These are phyloP conservation scores for Diplodia scrobiculata DNA, from an alignment of 2,329 filamentous ascomycete genomes.

Conservation along the genomic window DNA sequence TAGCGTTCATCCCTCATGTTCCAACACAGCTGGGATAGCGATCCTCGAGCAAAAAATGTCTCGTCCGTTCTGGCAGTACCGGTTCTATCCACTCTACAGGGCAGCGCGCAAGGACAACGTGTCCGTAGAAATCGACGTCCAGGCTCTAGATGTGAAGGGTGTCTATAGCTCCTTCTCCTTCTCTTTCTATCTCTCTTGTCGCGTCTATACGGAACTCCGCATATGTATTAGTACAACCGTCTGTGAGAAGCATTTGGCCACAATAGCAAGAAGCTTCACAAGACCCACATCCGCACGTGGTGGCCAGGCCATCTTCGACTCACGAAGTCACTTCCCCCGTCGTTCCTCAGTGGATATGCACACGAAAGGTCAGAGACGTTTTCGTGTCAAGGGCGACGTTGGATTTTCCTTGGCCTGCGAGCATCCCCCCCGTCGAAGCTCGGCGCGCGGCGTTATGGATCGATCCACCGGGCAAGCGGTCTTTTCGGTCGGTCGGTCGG, in stretches of 20 bases:
- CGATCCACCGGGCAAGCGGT: not conserved
- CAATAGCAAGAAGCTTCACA: not conserved
- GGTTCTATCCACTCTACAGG: too few species aligned
- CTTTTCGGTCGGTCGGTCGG: not conserved
- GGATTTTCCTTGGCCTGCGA: too few species aligned
- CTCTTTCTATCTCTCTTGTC: too few species aligned
- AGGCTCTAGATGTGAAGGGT: too few species aligned
- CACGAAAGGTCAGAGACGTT: not conserved
- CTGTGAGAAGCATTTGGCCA: not conserved
- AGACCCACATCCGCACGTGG: not conserved
- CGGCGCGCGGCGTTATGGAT: not conserved
- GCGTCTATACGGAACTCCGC: not conserved
- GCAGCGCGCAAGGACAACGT: too few species aligned
- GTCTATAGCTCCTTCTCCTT: too few species aligned
- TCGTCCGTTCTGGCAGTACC: too few species aligned
- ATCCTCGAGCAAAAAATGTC: too few species aligned
- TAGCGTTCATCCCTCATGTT: too few species aligned
- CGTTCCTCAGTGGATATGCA: not conserved
- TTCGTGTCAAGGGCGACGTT: not conserved
- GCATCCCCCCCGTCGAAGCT: too few species aligned
- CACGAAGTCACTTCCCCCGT: not conserved
- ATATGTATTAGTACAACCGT: not conserved
- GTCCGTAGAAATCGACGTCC: too few species aligned
- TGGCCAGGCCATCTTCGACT: not conserved
- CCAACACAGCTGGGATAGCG: too few species aligned